These are phyloP conservation scores for Agaricus subrufescens DNA, from an alignment of 768 basidiomycete species.

Conservation along the genomic window DNA sequence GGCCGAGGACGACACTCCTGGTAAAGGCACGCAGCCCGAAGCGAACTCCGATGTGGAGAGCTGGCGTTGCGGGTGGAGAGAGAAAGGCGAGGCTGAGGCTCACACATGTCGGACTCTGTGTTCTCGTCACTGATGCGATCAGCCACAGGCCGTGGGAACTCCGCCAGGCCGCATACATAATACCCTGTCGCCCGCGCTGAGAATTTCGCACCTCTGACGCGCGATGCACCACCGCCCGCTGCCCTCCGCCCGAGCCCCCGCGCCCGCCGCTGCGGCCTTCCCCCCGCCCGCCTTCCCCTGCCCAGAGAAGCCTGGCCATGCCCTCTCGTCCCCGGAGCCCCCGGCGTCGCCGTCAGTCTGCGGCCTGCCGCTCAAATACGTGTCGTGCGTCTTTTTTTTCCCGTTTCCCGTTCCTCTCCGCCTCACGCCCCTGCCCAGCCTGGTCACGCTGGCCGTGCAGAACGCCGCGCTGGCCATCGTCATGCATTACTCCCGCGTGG, in stretches of 20 bases:
- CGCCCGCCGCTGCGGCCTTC: conserved; percentile 34
- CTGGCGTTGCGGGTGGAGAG: conserved; percentile 70
- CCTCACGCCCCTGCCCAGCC: conserved; percentile 29
- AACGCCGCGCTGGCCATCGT: conserved; percentile 95
- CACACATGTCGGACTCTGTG: neutral
- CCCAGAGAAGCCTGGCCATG: conserved; percentile 31
- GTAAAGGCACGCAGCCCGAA: conserved; percentile 76
- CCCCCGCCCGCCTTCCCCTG: conserved; percentile 42
- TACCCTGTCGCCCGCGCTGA: too few species aligned
- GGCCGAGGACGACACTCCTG: conserved; percentile 80
- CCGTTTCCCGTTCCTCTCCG: neutral
- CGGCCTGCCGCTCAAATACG: conserved; percentile 75
- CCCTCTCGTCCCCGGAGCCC: conserved; percentile 26
- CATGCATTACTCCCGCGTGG: conserved; percentile 98
- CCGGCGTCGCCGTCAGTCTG: conserved; percentile 48
- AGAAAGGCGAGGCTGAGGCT: conserved; percentile 88
- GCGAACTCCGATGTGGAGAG: conserved; percentile 30
- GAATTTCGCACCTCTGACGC: neutral
- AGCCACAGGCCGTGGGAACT: neutral
- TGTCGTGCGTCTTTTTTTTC: conserved; percentile 51
- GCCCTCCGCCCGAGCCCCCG: conserved; percentile 45
- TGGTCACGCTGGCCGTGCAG: conserved; percentile 88
- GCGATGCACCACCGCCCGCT: conserved; percentile 58
- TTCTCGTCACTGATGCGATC: too few species aligned
- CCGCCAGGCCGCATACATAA: too few species aligned